Conservation (phyloP, 129 eudicot genomes). For the Flaveria trinervia region DNA sequence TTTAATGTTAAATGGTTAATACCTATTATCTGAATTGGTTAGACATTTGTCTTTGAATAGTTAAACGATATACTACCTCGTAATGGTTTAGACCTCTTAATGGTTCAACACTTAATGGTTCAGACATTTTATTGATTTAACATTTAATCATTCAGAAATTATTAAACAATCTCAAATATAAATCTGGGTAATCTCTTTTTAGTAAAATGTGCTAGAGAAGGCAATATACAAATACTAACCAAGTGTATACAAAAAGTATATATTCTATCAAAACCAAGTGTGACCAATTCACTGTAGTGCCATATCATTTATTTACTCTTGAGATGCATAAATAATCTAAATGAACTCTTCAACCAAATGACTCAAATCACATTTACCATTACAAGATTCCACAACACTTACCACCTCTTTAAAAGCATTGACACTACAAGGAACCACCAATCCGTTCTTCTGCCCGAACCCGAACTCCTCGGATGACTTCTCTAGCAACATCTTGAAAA, state of each 20-base stretch:
- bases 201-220: too few relatives aligned
- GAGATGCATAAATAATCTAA: slow-evolving; percentile 21
- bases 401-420: slow-evolving; percentile 65
- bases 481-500: slow-evolving; percentile 80
- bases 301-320: slow-evolving; percentile 18
- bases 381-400: slow-evolving; percentile 66
- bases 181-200: neutral
- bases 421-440: slow-evolving; percentile 78
- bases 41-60: too few relatives aligned
- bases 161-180: neutral
- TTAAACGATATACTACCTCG: too few relatives aligned
- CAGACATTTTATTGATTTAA: too few relatives aligned
- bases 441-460: slow-evolving; percentile 60
- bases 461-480: slow-evolving; percentile 81
- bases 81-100: too few relatives aligned
- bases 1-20: too few relatives aligned
- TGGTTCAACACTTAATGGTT: too few relatives aligned
- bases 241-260: neutral
- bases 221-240: too few relatives aligned
- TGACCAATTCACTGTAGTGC: slow-evolving; percentile 10
- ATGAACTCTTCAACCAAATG: slow-evolving; percentile 66
- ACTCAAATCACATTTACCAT: slow-evolving; percentile 71
- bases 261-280: slow-evolving; percentile 21
- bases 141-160: too few relatives aligned
- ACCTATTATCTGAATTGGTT: too few relatives aligned